Evolutionary conservation across 805 yeast genomes (phyloP), one percentile per base, ranked within the genome.

Genomic region (Starmerella lactis-condensi): DNA sequence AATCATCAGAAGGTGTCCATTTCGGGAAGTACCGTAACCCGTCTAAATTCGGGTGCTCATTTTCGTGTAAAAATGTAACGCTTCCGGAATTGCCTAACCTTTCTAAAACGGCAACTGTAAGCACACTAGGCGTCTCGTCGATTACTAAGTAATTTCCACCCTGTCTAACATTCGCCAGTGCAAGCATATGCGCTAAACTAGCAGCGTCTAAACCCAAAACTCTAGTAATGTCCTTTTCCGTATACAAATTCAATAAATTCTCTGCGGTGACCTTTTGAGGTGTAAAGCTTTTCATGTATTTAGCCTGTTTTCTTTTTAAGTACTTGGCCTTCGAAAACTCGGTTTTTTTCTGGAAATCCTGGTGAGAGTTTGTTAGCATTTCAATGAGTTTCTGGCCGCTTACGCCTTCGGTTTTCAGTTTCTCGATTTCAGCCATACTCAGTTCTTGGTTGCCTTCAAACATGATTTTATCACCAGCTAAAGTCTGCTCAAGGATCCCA

Each of bases 101-200:
- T 51, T 89, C 99, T 54, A 89, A 50, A 64, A 89, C 61, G 4
- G 92, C 79, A 37, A 77, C 77, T 5, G 77, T 67, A 1, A 89
- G 50, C n/a, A 85, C 62, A 5, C 96, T 94, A 20, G 93, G 83
- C n/a, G 93, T 75, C 48, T 89, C 98, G 48, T 89, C 99, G 33
- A 81, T 62, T 3, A 85, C 73, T 15, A 89, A 57, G 47, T 89
- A 89, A 36, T 66, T 70, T 1, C 98, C 96, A 8, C 93, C 93
- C 1, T 93, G 82, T 46, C 72, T 69, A 21, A 89, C 67, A 48
- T 85, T 81, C 2, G 75, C 93, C 43, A 75, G 62, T 37, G 73
- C 72, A 55, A 89, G 56, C 45, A 81, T 56, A 52, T 76, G 57
- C 0, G 91, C 93, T 22, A 89, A 50, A 1, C 83, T 61, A 54